Evolutionary conservation across 345 rosid genomes (phyloP), one percentile per base, ranked within the genome.

Genomic region (Aquilaria malaccensis): DNA sequence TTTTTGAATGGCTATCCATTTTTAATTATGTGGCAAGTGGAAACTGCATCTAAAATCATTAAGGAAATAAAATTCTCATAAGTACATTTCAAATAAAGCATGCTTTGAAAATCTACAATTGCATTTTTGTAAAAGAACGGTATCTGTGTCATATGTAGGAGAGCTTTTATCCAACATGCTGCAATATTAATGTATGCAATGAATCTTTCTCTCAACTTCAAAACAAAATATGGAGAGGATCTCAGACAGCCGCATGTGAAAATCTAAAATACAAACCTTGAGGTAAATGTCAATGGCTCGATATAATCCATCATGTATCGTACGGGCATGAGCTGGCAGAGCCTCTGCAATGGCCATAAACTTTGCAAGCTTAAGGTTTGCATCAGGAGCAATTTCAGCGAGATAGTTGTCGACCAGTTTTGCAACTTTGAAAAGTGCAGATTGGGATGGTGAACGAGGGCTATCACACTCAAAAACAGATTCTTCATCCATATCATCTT

Each of bases 351-450:
- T 80, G 70, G 81, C 85, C 80, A 89, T 73, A 79, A 93, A 87
- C 79, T 93, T 93, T 62, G 83, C 14, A 56, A 93, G 90, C 70
- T 93, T 91, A 69, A 93, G 97, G 65, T 93, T 89, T 59, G 89
- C 85, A 73, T 93, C 98, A 0, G 98, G 92, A 50, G 97, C 97
- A 4, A 93, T 89, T 80, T 93, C 98, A 2, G 96, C 92, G 1
- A 93, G 96, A 68, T 87, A 93, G 69, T 80, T 93, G 67, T 93
- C 98, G 57, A 93, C 92, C 59, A 93, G 79, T 70, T 89, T 93
- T 3, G 95, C 74, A 14, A 93, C 97, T 76, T 89, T 89, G 63
- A 80, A 84, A 75, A 93, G 68, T 30, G 96, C 78, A 12, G 77
- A 80, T 70, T 93, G 97, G 56, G 98, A 81, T 55, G 97, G 97